Evolutionary conservation across 306 rosid species (phyloP), one percentile per base, ranked within the genome.

Genomic region (Lablab purpureus): DNA sequence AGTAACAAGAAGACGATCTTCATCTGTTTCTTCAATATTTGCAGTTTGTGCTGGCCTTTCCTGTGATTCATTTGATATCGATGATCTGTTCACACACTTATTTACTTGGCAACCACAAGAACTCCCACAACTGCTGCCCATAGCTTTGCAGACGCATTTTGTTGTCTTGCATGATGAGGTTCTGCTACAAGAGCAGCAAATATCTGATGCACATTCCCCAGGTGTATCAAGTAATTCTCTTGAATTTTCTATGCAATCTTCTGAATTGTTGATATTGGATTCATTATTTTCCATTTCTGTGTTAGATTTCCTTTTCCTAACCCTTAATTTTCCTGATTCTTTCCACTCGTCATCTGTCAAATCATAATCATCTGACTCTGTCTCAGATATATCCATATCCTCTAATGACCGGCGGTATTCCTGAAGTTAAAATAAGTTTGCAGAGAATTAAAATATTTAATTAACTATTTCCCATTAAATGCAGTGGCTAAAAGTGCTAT

Each of bases 371-470:
- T 93, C 93, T 4, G 97, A 85, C 23, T 89, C 97, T 60, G 80
- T 70, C 43, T 79, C 86, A 25, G 94, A 89, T 45, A 75, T 88
- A 76, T 92, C 94, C 97, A 94, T 94, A 83, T 92, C 98, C 81
- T 92, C 98, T 30, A 67, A 62, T 59, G 97, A 92, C 43, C 41
- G 82, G 32, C 90, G 86, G 59, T 73, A 47, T 70, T 90, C 97
- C 98, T 94, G 27, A n/a, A 79, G 75, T 60, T 74, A 73, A 13
- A 51, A 19, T 54, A 40, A 14, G 66, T 65, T 41, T 66, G 30
- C 32, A 69, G 67, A 1, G 55, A 34, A 28, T 67, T 63, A 65
- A n/a, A 71, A 55, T 45, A 22, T 15, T 15, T 45, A 28, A 25
- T 19, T 34, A 46, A 64, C 19, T 59, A 72, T 50, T 67, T 18